Conservation (phyloP, 2,329 filamentous ascomycete species). For the Neophaeococcomyces aloes region DNA sequence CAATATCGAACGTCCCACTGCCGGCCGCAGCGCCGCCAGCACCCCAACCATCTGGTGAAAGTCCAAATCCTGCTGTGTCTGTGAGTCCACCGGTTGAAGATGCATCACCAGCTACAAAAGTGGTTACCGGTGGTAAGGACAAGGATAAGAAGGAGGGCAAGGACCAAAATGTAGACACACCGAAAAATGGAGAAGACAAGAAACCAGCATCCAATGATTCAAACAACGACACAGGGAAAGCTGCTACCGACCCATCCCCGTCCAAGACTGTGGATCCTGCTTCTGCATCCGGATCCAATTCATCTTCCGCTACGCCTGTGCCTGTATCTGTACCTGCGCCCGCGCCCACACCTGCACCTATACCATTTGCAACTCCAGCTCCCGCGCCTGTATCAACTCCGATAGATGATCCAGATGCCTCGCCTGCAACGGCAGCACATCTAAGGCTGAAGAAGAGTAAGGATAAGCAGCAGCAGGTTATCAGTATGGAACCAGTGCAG, state of each 20-base stretch:
- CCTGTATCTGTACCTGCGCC: background rate
- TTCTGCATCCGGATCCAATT: too few species aligned
- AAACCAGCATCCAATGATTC: slow-evolving; percentile 1
- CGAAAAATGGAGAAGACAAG: background rate
- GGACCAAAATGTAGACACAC: background rate
- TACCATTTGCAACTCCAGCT: background rate
- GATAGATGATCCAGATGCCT: slow-evolving; percentile 7
- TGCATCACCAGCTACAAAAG: slow-evolving; percentile 11
- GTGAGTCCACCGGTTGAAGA: slow-evolving; percentile 8
- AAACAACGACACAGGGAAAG: background rate
- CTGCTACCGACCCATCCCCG: too few species aligned
- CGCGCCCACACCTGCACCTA: background rate
- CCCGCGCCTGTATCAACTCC: background rate
- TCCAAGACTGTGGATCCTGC: too few species aligned
- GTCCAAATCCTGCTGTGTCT: slow-evolving; percentile 20
- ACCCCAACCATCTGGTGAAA: slow-evolving; percentile 3
- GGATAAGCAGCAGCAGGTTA: background rate
- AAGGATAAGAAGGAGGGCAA: slow-evolving; percentile 1
- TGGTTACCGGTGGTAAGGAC: background rate
- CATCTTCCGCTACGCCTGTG: too few species aligned
- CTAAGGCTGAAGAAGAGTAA: slow-evolving; percentile 2
- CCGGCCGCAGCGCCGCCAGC: slow-evolving; percentile 1
- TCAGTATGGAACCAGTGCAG: too few species aligned
- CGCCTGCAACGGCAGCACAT: slow-evolving; percentile 6
- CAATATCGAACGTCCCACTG: slow-evolving; percentile 15